These are phyloP conservation scores for Thielaviopsis punctulata DNA, from an alignment of 2,329 filamentous ascomycete species.

Conservation along the genomic window DNA sequence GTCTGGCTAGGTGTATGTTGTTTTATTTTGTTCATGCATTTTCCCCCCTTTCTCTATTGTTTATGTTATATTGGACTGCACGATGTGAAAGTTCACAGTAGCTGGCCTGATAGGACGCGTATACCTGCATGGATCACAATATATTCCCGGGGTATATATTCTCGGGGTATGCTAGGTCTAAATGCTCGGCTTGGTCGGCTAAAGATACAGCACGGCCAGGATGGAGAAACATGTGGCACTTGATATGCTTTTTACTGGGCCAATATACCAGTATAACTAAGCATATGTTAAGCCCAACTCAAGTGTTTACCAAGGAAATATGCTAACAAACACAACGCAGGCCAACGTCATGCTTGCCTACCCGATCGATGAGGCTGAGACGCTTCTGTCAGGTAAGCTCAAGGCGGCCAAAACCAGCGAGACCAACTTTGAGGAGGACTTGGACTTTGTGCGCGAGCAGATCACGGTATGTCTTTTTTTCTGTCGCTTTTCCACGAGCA, in stretches of 20 bases:
- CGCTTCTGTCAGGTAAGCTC: conserved; percentile 60
- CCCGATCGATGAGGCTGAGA: conserved; percentile 71
- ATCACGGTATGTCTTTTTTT: conserved; percentile 53
- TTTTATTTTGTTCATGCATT: neutral
- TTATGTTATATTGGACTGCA: too few species aligned
- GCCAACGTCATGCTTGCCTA: conserved; percentile 98
- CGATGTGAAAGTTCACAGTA: neutral
- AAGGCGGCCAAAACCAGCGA: conserved; percentile 63
- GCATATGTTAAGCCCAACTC: too few species aligned
- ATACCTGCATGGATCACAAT: neutral
- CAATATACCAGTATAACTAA: too few species aligned
- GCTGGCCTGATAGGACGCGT: neutral
- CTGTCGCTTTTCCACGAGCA: neutral
- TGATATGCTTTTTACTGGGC: neutral
- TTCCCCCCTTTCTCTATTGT: neutral
- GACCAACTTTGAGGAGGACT: conserved; percentile 82
- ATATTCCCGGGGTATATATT: neutral
- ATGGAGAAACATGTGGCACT: neutral
- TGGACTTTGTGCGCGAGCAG: conserved; percentile 90
- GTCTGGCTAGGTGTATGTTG: conserved; percentile 75
- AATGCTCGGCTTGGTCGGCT: neutral
- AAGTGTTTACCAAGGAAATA: too few species aligned
- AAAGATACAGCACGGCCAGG: neutral
- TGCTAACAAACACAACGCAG: conserved; percentile 22
- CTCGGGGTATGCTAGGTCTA: neutral